A percentile compares a stretch with the other conserved stretches of the same genome.
phyloP scores from a whole-genome alignment of 2,329 filamentous ascomycete genomes.

The Ceratocystis ficicola region DNA sequence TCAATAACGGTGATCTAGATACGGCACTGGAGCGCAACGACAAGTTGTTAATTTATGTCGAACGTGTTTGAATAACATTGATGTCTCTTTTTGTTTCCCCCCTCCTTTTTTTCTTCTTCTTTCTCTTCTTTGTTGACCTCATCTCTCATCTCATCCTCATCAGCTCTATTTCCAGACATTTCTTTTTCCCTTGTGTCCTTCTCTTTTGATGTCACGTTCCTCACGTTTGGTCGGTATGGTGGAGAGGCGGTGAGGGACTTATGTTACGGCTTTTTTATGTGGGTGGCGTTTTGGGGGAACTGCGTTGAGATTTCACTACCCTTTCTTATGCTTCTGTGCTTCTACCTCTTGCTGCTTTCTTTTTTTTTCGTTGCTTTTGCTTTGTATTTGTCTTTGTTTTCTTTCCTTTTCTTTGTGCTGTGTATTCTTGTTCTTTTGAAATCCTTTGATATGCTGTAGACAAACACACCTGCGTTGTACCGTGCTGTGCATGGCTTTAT shows the following conservation, averaged over 20 bases:
- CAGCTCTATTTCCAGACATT: not conserved
- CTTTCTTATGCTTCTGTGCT: not conserved
- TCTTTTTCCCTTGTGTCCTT: conserved; percentile 13
- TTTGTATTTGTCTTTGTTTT: not conserved
- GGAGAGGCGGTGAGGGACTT: not conserved
- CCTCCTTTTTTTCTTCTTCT: not conserved
- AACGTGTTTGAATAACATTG: conserved; percentile 33
- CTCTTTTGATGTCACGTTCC: conserved; percentile 5
- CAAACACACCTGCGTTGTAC: too few relatives aligned
- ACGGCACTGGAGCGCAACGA: conserved; percentile 71
- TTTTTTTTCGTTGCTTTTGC: not conserved
- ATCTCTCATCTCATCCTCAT: not conserved
- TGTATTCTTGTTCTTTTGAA: not conserved
- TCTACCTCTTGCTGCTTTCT: not conserved
- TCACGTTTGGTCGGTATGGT: conserved; percentile 10
- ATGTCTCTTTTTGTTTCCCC: not conserved
- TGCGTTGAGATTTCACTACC: conserved; percentile 6
- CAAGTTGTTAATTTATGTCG: conserved; percentile 69
- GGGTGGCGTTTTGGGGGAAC: conserved; percentile 10
- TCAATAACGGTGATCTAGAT: conserved; percentile 71
- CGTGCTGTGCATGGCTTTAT: too few relatives aligned
- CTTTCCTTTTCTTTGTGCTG: not conserved
- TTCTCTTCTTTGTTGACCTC: not conserved
- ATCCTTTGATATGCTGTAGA: too few relatives aligned
- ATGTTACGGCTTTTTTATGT: conserved; percentile 2